These are phyloP conservation scores for Rugonectria rugulosa DNA, from an alignment of 2,329 filamentous ascomycete genomes.

Conservation along the genomic window DNA sequence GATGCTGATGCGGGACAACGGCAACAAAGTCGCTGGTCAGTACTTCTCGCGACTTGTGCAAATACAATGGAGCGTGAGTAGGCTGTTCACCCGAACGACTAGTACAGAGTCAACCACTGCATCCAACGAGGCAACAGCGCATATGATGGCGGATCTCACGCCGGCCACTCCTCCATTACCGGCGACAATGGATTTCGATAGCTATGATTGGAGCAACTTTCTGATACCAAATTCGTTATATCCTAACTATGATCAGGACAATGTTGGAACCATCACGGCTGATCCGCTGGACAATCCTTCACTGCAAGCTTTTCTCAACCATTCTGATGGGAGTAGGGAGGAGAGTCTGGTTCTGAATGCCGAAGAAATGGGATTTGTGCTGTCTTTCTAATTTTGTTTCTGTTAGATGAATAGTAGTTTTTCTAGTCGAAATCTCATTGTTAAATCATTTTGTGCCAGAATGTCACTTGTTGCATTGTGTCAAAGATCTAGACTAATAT, in stretches of 20 bases:
- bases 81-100: constrained; percentile 12
- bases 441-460: too few species aligned
- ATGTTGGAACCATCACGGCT: neutral
- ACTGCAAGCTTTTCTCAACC: constrained; percentile 23
- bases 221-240: constrained; percentile 13
- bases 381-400: too few species aligned
- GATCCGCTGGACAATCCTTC: constrained; percentile 24
- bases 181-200: constrained; percentile 4
- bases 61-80: constrained; percentile 21
- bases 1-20: constrained; percentile 22
- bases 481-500: too few species aligned
- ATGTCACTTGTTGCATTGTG: too few species aligned
- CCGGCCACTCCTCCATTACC: neutral
- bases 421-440: too few species aligned
- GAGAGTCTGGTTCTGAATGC: constrained; percentile 2
- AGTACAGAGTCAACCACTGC: neutral
- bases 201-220: constrained; percentile 23
- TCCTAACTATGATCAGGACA: constrained; percentile 11
- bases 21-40: constrained; percentile 15
- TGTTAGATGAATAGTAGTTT: too few species aligned
- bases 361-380: constrained; percentile 16
- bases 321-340: constrained; percentile 16
- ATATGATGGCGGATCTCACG: neutral
- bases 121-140: neutral
- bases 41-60: constrained; percentile 22